Conservation (phyloP, 2,329 filamentous ascomycete species). For the Bipolaris zeicola region DNA sequence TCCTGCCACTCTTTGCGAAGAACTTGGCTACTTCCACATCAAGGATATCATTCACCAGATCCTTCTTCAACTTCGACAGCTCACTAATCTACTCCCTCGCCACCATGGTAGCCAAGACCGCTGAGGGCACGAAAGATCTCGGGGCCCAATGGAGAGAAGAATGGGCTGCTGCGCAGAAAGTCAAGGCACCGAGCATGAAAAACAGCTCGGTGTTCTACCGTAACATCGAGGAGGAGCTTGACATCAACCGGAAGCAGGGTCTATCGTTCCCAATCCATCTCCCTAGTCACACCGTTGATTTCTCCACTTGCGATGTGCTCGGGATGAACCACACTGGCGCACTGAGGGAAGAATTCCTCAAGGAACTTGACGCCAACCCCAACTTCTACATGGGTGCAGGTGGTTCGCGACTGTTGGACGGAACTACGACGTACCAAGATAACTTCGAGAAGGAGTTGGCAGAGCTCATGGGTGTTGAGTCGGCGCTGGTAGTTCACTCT, state of each 20-base stretch:
- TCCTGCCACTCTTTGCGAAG: not conserved
- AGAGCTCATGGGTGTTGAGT: constrained; percentile 60
- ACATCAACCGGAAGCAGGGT: constrained; percentile 1
- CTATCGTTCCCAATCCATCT: not conserved
- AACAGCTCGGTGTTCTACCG: constrained; percentile 14
- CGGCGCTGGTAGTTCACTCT: constrained; percentile 62
- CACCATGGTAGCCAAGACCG: not conserved
- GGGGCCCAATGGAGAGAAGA: not conserved
- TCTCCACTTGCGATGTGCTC: constrained; percentile 66
- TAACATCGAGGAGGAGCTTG: constrained; percentile 28
- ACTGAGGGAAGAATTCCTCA: constrained; percentile 54
- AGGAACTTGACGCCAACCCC: constrained; percentile 46
- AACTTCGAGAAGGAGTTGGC: constrained; percentile 62
- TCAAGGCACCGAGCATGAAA: not conserved
- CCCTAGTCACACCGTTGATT: constrained; percentile 49
- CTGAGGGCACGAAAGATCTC: not conserved
- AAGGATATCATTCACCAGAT: not conserved
- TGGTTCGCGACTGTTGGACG: constrained; percentile 65
- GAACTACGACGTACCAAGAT: constrained; percentile 64
- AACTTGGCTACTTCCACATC: not conserved
- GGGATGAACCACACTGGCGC: constrained; percentile 55
- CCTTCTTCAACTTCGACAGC: not conserved
- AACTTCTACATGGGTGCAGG: constrained; percentile 55
- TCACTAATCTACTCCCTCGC: not conserved
- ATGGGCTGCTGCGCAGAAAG: constrained; percentile 2